Evolutionary conservation across 257 asterid genomes (phyloP).

Genomic region (Scutellaria galericulata): DNA sequence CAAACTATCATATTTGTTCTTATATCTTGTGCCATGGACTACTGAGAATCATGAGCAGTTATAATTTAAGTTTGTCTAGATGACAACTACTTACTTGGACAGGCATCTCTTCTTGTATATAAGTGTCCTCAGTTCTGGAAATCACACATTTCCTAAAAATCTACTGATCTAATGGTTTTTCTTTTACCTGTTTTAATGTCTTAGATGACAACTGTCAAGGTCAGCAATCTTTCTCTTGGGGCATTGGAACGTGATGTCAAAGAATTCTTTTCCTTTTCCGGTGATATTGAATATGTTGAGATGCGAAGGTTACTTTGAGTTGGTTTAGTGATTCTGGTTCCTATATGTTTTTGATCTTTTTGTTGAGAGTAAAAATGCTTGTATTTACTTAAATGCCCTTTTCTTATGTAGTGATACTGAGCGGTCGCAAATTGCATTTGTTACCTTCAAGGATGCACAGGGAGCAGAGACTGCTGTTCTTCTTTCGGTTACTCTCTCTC

Average conservation of each 20-base stretch:
- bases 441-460: conserved; percentile 88
- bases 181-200: conserved; percentile 25
- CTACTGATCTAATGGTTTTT: conserved; percentile 11
- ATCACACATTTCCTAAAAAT: background rate
- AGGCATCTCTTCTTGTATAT: background rate
- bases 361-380: conserved; percentile 11
- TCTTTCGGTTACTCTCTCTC: conserved; percentile 72
- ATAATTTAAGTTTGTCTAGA: background rate
- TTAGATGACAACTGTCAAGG: conserved; percentile 82
- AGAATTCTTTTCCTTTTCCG: conserved; percentile 95
- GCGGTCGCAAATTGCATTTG: conserved; percentile 85
- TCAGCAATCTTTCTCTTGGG: conserved; percentile 84
- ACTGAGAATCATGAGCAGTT: background rate
- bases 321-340: conserved; percentile 25
- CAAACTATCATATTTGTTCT: background rate
- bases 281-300: conserved; percentile 94
- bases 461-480: conserved; percentile 99
- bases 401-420: conserved; percentile 73
- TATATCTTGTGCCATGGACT: conserved; percentile 8
- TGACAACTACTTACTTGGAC: background rate
- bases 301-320: conserved; percentile 61
- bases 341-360: background rate
- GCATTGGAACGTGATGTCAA: conserved; percentile 81
- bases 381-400: conserved; percentile 10
- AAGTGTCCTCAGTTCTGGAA: background rate